Evolutionary conservation across 2,329 filamentous ascomycete genomes (phyloP), one percentile per base, ranked within the genome.

Genomic region (Juglanconis sp.): DNA sequence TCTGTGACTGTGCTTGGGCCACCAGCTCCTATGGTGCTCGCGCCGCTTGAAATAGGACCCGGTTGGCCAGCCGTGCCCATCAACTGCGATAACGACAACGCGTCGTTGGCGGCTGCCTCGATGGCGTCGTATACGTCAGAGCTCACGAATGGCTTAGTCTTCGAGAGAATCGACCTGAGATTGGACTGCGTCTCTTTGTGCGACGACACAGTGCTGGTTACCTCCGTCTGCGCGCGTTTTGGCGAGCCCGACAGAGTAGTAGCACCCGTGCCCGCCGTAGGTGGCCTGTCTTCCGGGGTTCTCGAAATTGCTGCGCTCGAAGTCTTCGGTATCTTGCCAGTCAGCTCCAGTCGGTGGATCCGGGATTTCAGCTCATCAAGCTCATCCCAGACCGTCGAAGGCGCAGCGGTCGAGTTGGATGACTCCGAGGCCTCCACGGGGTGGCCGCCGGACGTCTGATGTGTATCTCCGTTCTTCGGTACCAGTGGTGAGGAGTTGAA

Each of bases 361-460:
- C 95, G 87, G 46, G 91, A 95, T 73, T 98, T 98, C 51, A 99
- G 78, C 65, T 98, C 95, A 68, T 98, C 95, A 34, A 99, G 77
- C 74, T 99, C 95, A 71, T 98, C 95, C 95, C 95, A 99, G 3
- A 99, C 91, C 0, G 92, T 97, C 2, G 92, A 96, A 11, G 93
- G 91, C 1, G 91, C 92, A 1, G 89, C 92, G 0, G 91, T 95
- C 0, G 95, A 98, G 38, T 90, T 82, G 0, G 90, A 94, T 0
- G 95, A 98, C 68, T 95, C 92, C 0, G 92, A 92, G 8, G 88
- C 88, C 68, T 93, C 87, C 34, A 78, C 67, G 61, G 83, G 76
- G 47, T 71, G 70, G 24, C 70, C 68, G 49, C 81, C 80, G 8
- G 71, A 68, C 44, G 70, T 73, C 35, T 66, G 63, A 8, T 74